Evolutionary conservation across 768 basidiomycete species (phyloP).

Genomic region (Nidularia pulvinata): DNA sequence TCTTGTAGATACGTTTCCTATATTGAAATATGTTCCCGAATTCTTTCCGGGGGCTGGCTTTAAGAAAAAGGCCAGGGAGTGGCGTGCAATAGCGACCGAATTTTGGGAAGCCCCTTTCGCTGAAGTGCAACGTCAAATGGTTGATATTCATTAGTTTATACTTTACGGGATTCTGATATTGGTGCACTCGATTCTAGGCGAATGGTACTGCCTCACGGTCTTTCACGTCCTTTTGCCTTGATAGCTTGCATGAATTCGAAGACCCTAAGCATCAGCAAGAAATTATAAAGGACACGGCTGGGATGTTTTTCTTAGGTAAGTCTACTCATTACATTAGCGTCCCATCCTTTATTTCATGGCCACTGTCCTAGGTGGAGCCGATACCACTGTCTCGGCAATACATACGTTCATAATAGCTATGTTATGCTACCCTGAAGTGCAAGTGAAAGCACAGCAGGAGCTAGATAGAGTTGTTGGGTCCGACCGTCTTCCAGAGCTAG

Average conservation of each 20-base stretch:
- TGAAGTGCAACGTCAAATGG: no score
- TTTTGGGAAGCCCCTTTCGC: no score
- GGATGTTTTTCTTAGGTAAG: not conserved
- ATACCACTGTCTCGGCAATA: not conserved
- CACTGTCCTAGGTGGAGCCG: not conserved
- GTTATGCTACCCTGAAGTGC: not conserved
- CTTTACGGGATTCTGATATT: no score
- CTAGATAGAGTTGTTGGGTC: not conserved
- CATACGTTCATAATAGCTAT: not conserved
- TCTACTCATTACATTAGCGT: not conserved
- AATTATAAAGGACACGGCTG: not conserved
- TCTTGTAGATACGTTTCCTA: constrained; percentile 22
- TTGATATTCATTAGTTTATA: no score
- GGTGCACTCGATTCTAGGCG: not conserved
- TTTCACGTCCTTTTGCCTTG: not conserved
- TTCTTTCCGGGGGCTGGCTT: constrained; percentile 31
- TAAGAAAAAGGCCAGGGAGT: constrained; percentile 35
- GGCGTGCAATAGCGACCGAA: constrained; percentile 13
- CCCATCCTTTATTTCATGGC: no score
- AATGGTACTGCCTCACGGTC: not conserved
- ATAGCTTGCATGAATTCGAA: not conserved
- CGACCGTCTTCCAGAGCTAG: not conserved
- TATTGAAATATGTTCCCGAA: constrained; percentile 21
- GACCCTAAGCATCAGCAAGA: not conserved
- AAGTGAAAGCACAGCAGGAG: not conserved